phyloP scores from a whole-genome alignment of 2,329 filamentous ascomycete species.

The Microcyclospora tardicrescens region DNA sequence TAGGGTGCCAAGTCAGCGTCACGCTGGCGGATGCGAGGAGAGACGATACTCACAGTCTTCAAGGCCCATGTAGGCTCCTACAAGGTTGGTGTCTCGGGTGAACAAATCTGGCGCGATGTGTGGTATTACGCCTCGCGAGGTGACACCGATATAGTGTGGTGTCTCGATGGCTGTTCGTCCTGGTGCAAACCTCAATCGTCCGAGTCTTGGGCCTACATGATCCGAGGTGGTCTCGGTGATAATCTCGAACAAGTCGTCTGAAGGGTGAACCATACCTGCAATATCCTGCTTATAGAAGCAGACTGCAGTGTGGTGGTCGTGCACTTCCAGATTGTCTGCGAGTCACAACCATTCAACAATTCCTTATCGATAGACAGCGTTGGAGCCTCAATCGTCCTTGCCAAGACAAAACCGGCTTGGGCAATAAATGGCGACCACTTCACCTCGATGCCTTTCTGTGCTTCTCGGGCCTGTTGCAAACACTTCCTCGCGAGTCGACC shows the following conservation, averaged over 20 bases:
- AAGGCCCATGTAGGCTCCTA: slow-evolving; percentile 64
- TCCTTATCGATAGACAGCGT: too few species aligned
- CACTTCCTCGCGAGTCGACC: not conserved
- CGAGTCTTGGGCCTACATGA: slow-evolving; percentile 48
- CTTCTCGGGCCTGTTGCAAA: not conserved
- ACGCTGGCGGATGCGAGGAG: slow-evolving; percentile 12
- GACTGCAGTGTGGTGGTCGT: too few species aligned
- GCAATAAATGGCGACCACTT: too few species aligned
- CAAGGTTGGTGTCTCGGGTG: slow-evolving; percentile 48
- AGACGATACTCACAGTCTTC: slow-evolving; percentile 67
- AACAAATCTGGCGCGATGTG: slow-evolving; percentile 83
- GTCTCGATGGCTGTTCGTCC: slow-evolving; percentile 59
- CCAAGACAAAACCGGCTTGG: too few species aligned
- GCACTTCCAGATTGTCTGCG: too few species aligned
- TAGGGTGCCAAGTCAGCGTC: slow-evolving; percentile 21
- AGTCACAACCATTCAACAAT: too few species aligned
- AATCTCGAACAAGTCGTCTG: slow-evolving; percentile 33
- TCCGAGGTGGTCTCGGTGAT: slow-evolving; percentile 23
- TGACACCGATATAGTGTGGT: slow-evolving; percentile 66
- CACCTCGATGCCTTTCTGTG: not conserved
- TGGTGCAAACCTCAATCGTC: slow-evolving; percentile 47
- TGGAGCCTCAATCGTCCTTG: too few species aligned
- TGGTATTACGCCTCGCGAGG: slow-evolving; percentile 72
- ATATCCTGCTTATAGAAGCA: too few species aligned
- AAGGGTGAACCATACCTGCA: too few species aligned